Evolutionary conservation across 176 grass and related monocot species (phyloP).

Genomic region (Areca catechu): DNA sequence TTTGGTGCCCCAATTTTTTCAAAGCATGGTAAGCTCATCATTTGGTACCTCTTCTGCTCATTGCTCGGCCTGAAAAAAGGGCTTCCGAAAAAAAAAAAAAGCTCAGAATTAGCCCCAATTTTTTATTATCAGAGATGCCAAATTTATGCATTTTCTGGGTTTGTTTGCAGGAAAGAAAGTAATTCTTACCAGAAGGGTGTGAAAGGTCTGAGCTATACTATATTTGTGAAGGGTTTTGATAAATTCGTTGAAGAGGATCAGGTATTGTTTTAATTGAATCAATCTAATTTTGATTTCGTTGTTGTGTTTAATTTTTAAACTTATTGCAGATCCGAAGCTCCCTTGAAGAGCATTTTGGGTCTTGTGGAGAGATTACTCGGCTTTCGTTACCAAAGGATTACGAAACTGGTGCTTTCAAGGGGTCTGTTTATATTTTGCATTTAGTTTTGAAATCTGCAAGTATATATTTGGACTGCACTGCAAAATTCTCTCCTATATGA

Average conservation of each 20-base stretch:
- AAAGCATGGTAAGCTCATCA: no score
- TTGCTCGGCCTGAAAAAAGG: no score
- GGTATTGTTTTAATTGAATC: constrained; percentile 23
- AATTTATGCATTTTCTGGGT: not conserved
- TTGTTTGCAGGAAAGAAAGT: constrained; percentile 32
- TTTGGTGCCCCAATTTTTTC: no score
- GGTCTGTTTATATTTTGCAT: constrained; percentile 36
- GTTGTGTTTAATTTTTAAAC: not conserved
- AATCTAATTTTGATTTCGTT: not conserved
- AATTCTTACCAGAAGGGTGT: constrained; percentile 48
- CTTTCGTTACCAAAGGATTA: constrained; percentile 52
- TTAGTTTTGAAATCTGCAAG: not conserved
- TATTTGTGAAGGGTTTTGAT: constrained; percentile 78
- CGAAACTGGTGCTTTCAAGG: constrained; percentile 49
- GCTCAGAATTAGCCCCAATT: not conserved
- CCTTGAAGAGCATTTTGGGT: constrained; percentile 51
- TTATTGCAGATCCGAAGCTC: constrained; percentile 49
- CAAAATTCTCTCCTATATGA: not conserved
- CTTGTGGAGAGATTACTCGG: constrained; percentile 59
- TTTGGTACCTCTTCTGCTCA: no score
- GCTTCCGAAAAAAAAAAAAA: not conserved
- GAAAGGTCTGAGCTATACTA: constrained; percentile 32
- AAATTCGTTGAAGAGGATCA: constrained; percentile 33
- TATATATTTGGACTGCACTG: not conserved
- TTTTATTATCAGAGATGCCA: no score